Evolutionary conservation across 129 eudicot genomes (phyloP).

Genomic region (Arctium minus): DNA sequence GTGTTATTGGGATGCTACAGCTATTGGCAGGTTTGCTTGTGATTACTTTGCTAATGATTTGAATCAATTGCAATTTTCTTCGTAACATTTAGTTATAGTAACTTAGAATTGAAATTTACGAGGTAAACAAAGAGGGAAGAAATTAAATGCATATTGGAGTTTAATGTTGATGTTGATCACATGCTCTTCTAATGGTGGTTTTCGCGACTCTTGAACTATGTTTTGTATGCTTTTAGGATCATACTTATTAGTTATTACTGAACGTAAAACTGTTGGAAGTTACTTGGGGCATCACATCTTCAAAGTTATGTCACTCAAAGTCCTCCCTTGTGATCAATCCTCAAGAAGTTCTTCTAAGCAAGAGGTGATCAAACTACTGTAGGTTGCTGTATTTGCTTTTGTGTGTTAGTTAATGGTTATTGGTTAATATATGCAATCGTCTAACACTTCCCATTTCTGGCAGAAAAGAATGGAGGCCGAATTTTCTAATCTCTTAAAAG

Average conservation of each 20-base stretch:
- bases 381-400: background rate
- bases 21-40: conserved; percentile 59
- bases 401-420: background rate
- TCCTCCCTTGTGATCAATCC: conserved; percentile 78
- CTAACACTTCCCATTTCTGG: background rate
- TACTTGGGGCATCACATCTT: conserved; percentile 76
- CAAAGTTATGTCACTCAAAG: conserved; percentile 59
- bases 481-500: conserved; percentile 49
- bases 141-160: background rate
- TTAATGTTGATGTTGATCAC: background rate
- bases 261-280: conserved; percentile 63
- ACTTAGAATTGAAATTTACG: too few species aligned
- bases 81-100: too few species aligned
- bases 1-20: conserved; percentile 72
- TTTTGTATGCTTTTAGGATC: conserved; percentile 44
- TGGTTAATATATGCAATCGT: background rate
- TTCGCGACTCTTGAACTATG: background rate
- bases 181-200: background rate
- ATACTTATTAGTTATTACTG: conserved; percentile 59
- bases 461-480: conserved; percentile 74
- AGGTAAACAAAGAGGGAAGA: too few species aligned
- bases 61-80: background rate
- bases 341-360: conserved; percentile 53
- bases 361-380: conserved; percentile 35
- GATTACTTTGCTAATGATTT: background rate